Evolutionary conservation across 2,329 filamentous ascomycete genomes (phyloP), one percentile per base, ranked within the genome.

Genomic region (Sarocladium kiliense): DNA sequence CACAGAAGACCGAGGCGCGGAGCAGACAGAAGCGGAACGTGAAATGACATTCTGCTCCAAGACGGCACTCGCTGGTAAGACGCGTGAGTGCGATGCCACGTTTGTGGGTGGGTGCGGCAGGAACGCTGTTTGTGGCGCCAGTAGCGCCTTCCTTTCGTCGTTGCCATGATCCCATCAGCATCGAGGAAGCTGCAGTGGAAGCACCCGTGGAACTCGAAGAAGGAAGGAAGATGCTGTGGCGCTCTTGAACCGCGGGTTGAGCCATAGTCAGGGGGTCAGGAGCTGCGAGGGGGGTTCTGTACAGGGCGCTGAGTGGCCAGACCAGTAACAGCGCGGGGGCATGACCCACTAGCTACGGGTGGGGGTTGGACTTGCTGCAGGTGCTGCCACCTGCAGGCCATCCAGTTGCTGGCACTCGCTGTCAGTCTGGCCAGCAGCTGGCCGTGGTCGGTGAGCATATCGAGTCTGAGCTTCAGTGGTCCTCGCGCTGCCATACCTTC

Each of bases 221-320:
- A 32, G 44, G 25, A 49, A 19, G 19, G 44, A 36, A 21, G 30
- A 21, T 51, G 27, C 47, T 25, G 47, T 51, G 30, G 47, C 47
- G 47, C 27, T 19, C 27, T 34, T 51, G 47, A 36, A 36, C 47
- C 47, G 44, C 47, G n/a, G 47, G 10, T 51, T 51, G 26, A 18
- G 23, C 47, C 14, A 21, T 27, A 9, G n/a, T 18, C 47, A 36
- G 27, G 47, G 47, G 47, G 6, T 21, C 4, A 19, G 44, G 18
- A 26, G 19, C 18, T 45, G 23, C 25, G 44, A 27, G 26, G 44
- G 44, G 44, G 21, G 7, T n/a, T 19, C 23, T 21, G n/a, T 25
- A 11, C 7, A 14, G 30, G 10, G 27, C 4, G 26, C 12, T 51
- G 10, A 51, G 47, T 51, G 47, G 44, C 25, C 7, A 12, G n/a